Base-by-base conservation (phyloP, 441 rosid genomes). In the Francoa sonchifolia region DNA sequence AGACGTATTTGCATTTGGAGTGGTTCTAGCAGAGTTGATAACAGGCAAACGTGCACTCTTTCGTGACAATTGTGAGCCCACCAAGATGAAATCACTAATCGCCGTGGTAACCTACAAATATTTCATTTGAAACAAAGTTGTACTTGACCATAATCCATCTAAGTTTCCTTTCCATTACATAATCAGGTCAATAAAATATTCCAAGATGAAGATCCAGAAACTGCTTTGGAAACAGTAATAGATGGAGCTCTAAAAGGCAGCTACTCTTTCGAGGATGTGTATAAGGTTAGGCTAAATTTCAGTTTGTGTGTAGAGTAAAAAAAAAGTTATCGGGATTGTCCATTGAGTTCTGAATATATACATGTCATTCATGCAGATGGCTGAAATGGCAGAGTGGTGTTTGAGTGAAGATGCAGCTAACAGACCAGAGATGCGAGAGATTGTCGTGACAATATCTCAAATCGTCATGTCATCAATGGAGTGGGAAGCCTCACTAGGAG, bases 401-500 rank as follows among this genome's bases (percentile, higher is more conserved):
- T 50, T 76, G 57, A 71, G 63, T 27, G 77, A 73, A 54, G 76
- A 65, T 19, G 56, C 81, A 28, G 49, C 42, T 2, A 49, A 26
- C 41, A 66, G 84, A 44, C 89, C 84, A 3, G 79, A 76, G 50
- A 76, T 76, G 67, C 58, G 71, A 42, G 81, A 76, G 29, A 23
- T 71, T 5, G 70, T 73, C n/a, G 61, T 62, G 18, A 34, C 42
- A 1, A 42, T 76, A 3, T 60, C 75, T 3, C 59, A 50, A 19
- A 67, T 79, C 20, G 25, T 43, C 44, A 54, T 47, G 20, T 60
- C 79, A 38, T 68, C 84, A 6, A 50, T 45, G 8, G 89, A 73
- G 32, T 71, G 83, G 77, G 89, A 79, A 54, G 81, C 83, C 5
- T 76, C 84, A 2, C 38, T 67, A 0, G 89, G 77, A 38, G 82